Conservation (phyloP, 2,329 filamentous ascomycete species). For the Fusarium sp. region DNA sequence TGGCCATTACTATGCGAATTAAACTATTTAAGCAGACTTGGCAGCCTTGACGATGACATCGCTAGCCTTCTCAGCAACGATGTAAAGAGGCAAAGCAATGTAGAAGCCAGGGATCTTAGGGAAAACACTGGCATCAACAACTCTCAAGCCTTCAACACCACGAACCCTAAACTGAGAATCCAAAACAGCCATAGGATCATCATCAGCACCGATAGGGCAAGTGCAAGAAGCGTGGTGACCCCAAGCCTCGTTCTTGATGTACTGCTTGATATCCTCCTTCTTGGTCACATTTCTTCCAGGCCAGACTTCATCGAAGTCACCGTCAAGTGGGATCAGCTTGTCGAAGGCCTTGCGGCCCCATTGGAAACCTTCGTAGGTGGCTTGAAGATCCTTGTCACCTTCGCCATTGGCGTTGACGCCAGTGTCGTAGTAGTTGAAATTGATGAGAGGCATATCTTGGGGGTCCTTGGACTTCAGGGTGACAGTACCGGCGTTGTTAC, state of each 20-base stretch:
- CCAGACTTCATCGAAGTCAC: constrained; percentile 42
- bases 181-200: constrained; percentile 55
- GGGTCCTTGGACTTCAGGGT: constrained; percentile 69
- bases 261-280: constrained; percentile 45
- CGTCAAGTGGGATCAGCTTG: constrained; percentile 23
- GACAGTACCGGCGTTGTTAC: constrained; percentile 71
- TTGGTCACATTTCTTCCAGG: constrained; percentile 53
- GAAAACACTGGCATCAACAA: constrained; percentile 71
- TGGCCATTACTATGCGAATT: not conserved
- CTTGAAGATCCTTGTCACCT: constrained; percentile 63
- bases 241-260: constrained; percentile 48
- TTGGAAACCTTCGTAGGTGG: constrained; percentile 65
- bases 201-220: constrained; percentile 48
- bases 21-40: not conserved
- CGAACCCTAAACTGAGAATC: constrained; percentile 66
- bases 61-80: constrained; percentile 69
- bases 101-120: constrained; percentile 43
- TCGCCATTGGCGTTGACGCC: constrained; percentile 59
- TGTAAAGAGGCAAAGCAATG: constrained; percentile 31
- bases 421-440: constrained; percentile 69
- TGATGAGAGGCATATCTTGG: constrained; percentile 71
- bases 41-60: constrained; percentile 47
- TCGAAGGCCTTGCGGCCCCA: constrained; percentile 59
- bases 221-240: constrained; percentile 50
- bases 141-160: constrained; percentile 65